Percentiles rank a stretch among this genome's conserved stretches.
phyloP scores from a whole-genome alignment of 2,329 filamentous ascomycete species.

The Monosporascus sp. region DNA sequence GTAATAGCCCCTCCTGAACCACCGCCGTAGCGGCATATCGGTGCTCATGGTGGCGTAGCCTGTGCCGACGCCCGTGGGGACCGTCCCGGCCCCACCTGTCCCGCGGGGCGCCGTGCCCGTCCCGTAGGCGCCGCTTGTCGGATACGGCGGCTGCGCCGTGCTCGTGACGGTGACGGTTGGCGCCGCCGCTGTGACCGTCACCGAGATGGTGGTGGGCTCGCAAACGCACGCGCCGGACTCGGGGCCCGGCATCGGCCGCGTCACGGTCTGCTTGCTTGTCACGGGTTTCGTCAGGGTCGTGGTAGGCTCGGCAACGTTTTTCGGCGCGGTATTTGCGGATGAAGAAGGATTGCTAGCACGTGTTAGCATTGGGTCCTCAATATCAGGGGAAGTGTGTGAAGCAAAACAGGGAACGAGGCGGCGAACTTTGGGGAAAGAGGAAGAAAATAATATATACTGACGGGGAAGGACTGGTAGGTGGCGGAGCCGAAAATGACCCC shows the following conservation, averaged over 20 bases:
- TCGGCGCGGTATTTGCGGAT: not conserved
- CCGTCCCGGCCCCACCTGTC: not conserved
- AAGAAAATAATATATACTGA: conserved; percentile 9
- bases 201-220: conserved; percentile 19
- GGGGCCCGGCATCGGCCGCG: not conserved
- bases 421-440: not conserved
- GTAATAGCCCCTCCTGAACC: not conserved
- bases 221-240: conserved; percentile 12
- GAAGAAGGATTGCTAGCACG: not conserved
- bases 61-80: not conserved
- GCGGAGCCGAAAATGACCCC: conserved; percentile 1
- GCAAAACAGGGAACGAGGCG: not conserved
- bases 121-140: conserved; percentile 6
- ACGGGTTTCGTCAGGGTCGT: conserved; percentile 13
- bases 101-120: not conserved
- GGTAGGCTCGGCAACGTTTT: not conserved
- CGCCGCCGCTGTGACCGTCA: conserved; percentile 15
- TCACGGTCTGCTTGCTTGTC: conserved; percentile 10
- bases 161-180: conserved; percentile 13
- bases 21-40: not conserved
- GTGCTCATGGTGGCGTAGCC: not conserved
- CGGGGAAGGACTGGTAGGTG: conserved; percentile 8
- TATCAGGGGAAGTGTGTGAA: not conserved
- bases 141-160: conserved; percentile 23
- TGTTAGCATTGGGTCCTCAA: not conserved